Base-by-base conservation (phyloP, 148 eudicot genomes). In the Nepenthes mirabilis region DNA sequence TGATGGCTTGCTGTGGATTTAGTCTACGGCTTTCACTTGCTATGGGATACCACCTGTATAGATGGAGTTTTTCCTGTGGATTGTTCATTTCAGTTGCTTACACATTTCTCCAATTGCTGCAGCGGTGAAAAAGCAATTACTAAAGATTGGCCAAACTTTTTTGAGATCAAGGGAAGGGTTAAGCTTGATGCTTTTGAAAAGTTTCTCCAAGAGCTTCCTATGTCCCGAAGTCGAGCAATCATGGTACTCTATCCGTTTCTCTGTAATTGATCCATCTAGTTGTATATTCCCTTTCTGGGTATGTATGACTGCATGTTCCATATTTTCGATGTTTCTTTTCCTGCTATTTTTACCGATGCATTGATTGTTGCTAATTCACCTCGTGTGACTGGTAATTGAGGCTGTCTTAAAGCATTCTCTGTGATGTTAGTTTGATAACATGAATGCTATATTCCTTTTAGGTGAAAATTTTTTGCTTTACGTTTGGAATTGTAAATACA, bases 131-230 rank as follows among this genome's bases (percentile, higher is more conserved):
- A 80, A 47, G 78, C 87, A 11, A 69, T 75, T 32, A 79, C 83
- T 36, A 82, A 72, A 62, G 99, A 89, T 57, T 93, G 99, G 99
- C 87, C 87, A 2, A 53, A 61, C 34, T 75, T 72, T 51, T 74
- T 93, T 40, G 99, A 88, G 67, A 82, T 93, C 68, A 93, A 89
- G 75, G 99, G 99, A 9, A 79, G 96, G 67, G 99, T 93, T 34
- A 82, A 82, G 72, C 75, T 84, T 34, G 96, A 86, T 68, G 89
- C 95, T 5, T 93, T 93, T 74, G 91, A 89, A 62, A 88, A 86
- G 69, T 93, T 93, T 50, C 60, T 93, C 58, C 86, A 83, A 74
- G 95, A 80, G 57, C 96, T 93, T 55, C 99, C 91, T 45, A 93
- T 77, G 87, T 93, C 99, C 40, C 75, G 95, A 43, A 86, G 85